Conservation (phyloP, 768 basidiomycete species). For the Rhodosporidiobolus sp. region DNA sequence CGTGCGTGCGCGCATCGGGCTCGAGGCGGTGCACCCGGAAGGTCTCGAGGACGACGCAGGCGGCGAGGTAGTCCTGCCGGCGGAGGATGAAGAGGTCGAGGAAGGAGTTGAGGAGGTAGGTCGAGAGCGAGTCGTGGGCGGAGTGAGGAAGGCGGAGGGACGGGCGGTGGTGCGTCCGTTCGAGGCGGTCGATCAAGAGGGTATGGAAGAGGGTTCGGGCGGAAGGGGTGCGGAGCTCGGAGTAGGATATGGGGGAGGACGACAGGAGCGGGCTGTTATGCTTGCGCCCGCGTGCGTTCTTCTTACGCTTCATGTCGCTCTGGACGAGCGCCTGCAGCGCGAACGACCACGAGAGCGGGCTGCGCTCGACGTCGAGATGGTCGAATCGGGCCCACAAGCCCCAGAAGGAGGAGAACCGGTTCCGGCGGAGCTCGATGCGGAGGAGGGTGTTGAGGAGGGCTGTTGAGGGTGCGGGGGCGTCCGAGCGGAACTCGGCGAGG, state of each 20-base stretch:
- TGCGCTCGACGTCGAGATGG: not conserved
- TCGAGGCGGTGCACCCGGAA: constrained; percentile 26
- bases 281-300: not conserved
- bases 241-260: constrained; percentile 6
- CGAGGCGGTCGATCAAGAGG: constrained; percentile 6
- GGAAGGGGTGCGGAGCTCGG: not conserved
- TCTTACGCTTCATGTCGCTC: not conserved
- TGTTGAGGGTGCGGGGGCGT: constrained; percentile 5
- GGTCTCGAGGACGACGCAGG: constrained; percentile 27
- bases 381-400: constrained; percentile 27
- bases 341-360: not conserved
- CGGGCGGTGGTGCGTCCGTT: constrained; percentile 6
- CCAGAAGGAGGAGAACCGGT: constrained; percentile 32
- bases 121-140: not conserved
- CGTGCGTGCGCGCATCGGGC: constrained; percentile 24
- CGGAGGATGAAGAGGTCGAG: constrained; percentile 14
- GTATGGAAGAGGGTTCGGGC: constrained; percentile 15
- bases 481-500: not conserved
- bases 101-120: constrained; percentile 16
- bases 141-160: not conserved
- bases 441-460: constrained; percentile 22
- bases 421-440: constrained; percentile 20
- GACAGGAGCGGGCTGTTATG: constrained; percentile 15
- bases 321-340: constrained; percentile 12
- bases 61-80: constrained; percentile 6